phyloP scores from a whole-genome alignment of 257 asterid genomes.

The Solanum medicagineum region DNA sequence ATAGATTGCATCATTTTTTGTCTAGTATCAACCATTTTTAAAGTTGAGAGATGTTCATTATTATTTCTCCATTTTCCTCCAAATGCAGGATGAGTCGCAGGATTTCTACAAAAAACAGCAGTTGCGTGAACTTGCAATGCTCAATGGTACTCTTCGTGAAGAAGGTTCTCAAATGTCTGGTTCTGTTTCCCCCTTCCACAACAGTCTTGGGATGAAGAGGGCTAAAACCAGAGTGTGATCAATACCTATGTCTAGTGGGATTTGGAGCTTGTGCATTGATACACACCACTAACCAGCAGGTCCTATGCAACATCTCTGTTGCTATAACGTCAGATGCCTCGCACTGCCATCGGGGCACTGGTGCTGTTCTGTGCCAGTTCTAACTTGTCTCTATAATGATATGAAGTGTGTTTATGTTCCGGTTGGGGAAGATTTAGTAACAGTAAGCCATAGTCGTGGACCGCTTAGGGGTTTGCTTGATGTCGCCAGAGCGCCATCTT shows the following conservation, averaged over 20 bases:
- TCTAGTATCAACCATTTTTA: background rate
- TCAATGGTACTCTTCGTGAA: constrained; percentile 91
- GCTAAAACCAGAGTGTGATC: constrained; percentile 83
- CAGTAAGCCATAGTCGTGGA: constrained; percentile 19
- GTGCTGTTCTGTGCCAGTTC: constrained; percentile 26
- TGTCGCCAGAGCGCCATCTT: constrained; percentile 18
- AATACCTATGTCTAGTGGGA: background rate
- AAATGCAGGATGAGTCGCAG: constrained; percentile 77
- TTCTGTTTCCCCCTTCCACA: constrained; percentile 83
- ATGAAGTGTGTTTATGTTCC: constrained; percentile 37
- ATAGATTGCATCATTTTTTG: background rate
- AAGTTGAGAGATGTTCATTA: background rate
- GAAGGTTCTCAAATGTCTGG: constrained; percentile 90
- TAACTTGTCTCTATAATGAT: constrained; percentile 32
- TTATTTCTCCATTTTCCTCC: background rate
- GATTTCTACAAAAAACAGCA: constrained; percentile 90
- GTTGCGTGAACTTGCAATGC: constrained; percentile 82
- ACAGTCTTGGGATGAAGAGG: constrained; percentile 95
- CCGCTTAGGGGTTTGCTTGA: constrained; percentile 16
- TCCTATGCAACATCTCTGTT: constrained; percentile 10
- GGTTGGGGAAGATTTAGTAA: constrained; percentile 22
- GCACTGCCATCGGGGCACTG: constrained; percentile 34
- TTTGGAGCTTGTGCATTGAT: constrained; percentile 8
- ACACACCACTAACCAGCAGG: constrained; percentile 19
- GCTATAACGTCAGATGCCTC: constrained; percentile 28